Conservation (phyloP, 177 flowering plant species). For the Tripterygium wilfordii region DNA sequence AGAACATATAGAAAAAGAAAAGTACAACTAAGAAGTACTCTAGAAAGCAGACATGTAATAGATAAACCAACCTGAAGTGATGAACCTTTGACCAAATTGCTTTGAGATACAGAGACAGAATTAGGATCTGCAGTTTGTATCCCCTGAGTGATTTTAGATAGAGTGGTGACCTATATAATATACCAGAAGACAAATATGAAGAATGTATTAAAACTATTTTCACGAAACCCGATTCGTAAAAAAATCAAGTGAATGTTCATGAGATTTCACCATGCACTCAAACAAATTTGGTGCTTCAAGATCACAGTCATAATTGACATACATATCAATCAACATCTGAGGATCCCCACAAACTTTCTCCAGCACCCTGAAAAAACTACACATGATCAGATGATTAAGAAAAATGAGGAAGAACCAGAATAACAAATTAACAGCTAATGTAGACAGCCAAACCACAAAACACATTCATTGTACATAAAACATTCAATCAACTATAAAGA, state of each 20-base stretch:
- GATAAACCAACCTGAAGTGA: conserved; percentile 76
- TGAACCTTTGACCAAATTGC: conserved; percentile 63
- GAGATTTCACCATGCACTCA: conserved; percentile 81
- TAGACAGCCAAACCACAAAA: no score
- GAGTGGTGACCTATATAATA: conserved; percentile 59
- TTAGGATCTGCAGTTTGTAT: conserved; percentile 71
- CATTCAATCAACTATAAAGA: conserved; percentile 1
- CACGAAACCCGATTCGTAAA: no score
- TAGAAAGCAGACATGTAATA: conserved; percentile 2
- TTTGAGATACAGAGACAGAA: conserved; percentile 55
- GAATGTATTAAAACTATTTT: conserved; percentile 1
- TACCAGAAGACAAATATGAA: conserved; percentile 2
- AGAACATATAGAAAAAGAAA: not conserved
- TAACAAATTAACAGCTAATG: no score
- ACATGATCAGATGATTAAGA: conserved; percentile 21
- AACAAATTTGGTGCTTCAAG: conserved; percentile 94
- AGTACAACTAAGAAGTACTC: not conserved
- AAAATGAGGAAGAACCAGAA: not conserved
- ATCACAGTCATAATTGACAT: conserved; percentile 97
- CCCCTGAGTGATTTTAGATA: conserved; percentile 89
- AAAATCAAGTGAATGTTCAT: no score
- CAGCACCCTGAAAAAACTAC: conserved; percentile 72
- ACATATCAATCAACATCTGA: conserved; percentile 91
- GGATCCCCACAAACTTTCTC: conserved; percentile 94
- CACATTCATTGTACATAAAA: conserved; percentile 2